A percentile compares a stretch with the other conserved stretches of the same genome.
These are phyloP conservation scores for Alternaria rosae DNA, from an alignment of 2,329 filamentous ascomycete genomes.

Conservation along the genomic window DNA sequence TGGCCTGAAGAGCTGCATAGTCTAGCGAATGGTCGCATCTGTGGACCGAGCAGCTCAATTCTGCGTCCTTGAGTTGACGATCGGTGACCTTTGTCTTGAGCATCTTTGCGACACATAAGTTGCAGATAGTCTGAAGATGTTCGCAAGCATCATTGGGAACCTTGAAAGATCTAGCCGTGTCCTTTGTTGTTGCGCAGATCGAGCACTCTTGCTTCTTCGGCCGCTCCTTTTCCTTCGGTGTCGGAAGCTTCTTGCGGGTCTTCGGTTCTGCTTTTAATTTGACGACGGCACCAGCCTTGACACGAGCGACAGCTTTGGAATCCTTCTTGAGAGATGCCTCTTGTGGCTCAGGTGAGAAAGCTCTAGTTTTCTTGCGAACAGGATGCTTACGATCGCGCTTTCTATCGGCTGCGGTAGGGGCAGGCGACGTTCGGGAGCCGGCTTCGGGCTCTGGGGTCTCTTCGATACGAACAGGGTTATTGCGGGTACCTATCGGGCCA, in stretches of 20 bases:
- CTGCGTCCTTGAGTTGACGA: slow-evolving; percentile 21
- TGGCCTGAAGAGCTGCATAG: slow-evolving; percentile 13
- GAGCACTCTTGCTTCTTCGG: slow-evolving; percentile 25
- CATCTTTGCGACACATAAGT: slow-evolving; percentile 27
- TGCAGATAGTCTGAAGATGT: slow-evolving; percentile 32
- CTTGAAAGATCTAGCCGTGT: slow-evolving; percentile 19
- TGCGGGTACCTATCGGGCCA: not conserved
- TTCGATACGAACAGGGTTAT: slow-evolving; percentile 6
- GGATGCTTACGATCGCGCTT: not conserved
- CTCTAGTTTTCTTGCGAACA: not conserved
- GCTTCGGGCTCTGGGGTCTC: not conserved
- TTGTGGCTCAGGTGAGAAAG: not conserved
- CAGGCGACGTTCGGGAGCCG: not conserved
- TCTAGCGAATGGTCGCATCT: slow-evolving; percentile 21
- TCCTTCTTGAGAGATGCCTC: not conserved
- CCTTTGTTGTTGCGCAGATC: slow-evolving; percentile 24
- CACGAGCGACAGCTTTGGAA: not conserved
- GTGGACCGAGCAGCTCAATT: slow-evolving; percentile 23
- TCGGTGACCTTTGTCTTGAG: slow-evolving; percentile 24
- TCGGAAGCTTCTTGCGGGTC: not conserved
- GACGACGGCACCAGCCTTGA: slow-evolving; percentile 2
- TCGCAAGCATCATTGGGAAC: slow-evolving; percentile 14
- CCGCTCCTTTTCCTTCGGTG: slow-evolving; percentile 12
- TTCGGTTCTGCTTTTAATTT: slow-evolving; percentile 11
- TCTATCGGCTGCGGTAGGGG: not conserved